Conservation (phyloP, 768 basidiomycete genomes). For the Erythrobasidium yunnanense region DNA sequence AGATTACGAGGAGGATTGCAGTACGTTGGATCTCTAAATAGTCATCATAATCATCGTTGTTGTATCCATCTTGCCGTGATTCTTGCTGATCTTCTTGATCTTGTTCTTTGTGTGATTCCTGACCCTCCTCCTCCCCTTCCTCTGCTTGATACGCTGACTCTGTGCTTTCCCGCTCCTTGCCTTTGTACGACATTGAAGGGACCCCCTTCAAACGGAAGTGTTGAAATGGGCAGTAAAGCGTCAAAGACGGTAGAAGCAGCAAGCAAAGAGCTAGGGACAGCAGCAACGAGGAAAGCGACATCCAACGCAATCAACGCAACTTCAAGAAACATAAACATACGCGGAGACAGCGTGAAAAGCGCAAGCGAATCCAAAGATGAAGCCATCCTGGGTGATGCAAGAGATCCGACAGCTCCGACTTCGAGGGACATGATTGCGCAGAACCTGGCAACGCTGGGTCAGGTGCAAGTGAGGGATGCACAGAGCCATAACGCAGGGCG, state of each 20-base stretch:
- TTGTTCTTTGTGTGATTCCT: conserved; percentile 5
- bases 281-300: not conserved
- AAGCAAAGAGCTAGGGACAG: not conserved
- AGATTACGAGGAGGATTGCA: too few relatives aligned
- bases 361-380: conserved; percentile 7
- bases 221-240: conserved; percentile 9
- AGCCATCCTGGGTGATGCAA: conserved; percentile 13
- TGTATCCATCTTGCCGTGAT: not conserved
- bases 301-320: not conserved
- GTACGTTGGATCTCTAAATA: not conserved
- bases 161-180: conserved; percentile 13
- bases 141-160: conserved; percentile 19
- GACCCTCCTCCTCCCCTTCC: conserved; percentile 10
- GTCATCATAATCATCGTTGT: not conserved
- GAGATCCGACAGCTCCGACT: conserved; percentile 11
- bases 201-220: not conserved
- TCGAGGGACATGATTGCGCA: not conserved
- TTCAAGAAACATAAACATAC: not conserved
- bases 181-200: not conserved
- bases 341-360: not conserved
- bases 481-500: not conserved
- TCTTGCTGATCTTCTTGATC: not conserved
- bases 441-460: conserved; percentile 20
- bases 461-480: not conserved
- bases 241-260: not conserved